These are phyloP conservation scores for Nematocida sp. DNA, from an alignment of 371 early-diverging fungal genomes.

Conservation along the genomic window DNA sequence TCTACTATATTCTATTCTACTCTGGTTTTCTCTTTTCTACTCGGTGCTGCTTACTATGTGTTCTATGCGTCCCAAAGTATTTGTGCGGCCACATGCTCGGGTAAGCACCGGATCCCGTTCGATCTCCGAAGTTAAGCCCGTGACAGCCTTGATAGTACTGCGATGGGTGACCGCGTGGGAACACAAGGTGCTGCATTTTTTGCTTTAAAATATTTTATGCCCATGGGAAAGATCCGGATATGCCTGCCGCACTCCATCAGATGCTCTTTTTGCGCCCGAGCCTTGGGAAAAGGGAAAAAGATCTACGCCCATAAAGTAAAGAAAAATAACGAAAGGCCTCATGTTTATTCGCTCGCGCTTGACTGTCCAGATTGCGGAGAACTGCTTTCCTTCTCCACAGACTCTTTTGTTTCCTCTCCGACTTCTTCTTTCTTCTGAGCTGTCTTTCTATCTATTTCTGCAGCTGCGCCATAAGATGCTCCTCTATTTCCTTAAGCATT, in stretches of 20 bases:
- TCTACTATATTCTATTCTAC: no score
- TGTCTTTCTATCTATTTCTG: no score
- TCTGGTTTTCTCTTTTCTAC: no score
- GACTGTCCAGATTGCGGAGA: conserved; percentile 5
- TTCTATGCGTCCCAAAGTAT: no score
- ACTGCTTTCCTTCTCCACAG: background rate
- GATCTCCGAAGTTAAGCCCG: conserved; percentile 54
- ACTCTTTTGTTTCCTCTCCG: conserved; percentile 1
- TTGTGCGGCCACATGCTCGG: conserved; percentile 51
- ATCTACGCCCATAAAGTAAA: background rate
- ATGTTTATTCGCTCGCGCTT: background rate
- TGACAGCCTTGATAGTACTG: conserved; percentile 54
- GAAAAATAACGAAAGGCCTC: background rate
- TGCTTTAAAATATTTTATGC: no score
- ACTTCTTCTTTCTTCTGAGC: no score
- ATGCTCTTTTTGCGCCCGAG: conserved; percentile 7
- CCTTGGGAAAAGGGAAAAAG: background rate
- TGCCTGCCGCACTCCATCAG: background rate
- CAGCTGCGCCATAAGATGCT: background rate
- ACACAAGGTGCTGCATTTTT: conserved; percentile 49
- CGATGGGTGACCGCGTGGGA: conserved; percentile 54
- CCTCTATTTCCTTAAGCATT: conserved; percentile 18
- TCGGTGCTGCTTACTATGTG: no score
- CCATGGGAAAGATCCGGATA: background rate
- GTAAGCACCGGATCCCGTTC: conserved; percentile 51